phyloP scores from a whole-genome alignment of 2,329 filamentous ascomycete genomes.

The Ophiostoma fasciatum region DNA sequence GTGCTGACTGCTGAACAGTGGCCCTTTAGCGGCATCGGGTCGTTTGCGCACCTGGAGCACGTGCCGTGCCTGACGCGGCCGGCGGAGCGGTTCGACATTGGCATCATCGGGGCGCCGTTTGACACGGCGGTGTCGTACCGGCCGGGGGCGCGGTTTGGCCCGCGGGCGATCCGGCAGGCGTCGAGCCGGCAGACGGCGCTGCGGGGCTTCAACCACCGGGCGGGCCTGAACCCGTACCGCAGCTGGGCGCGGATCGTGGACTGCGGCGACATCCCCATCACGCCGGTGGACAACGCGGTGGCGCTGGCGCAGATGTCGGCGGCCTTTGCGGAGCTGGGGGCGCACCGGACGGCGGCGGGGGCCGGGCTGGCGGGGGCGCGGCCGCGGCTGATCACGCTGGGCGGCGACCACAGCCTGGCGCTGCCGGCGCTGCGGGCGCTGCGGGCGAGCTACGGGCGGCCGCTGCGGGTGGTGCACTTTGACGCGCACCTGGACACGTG shows the following conservation, averaged over 20 bases:
- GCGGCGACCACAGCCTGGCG: conserved; percentile 59
- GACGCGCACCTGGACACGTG: conserved; percentile 72
- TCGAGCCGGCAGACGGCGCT: conserved; percentile 68
- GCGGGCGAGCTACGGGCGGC: conserved; percentile 43
- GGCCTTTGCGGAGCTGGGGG: conserved; percentile 56
- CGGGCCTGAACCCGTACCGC: conserved; percentile 68
- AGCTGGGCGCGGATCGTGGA: conserved; percentile 70
- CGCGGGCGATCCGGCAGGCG: conserved; percentile 72
- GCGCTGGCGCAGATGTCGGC: conserved; percentile 74
- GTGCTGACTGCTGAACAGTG: too few species aligned
- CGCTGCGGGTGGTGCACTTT: conserved; percentile 59
- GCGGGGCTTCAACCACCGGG: conserved; percentile 70
- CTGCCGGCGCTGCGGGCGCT: conserved; percentile 55
- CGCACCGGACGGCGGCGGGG: conserved; percentile 20
- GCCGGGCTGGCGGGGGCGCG: conserved; percentile 19
- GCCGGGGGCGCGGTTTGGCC: conserved; percentile 68
- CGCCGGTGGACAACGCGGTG: conserved; percentile 71
- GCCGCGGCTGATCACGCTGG: conserved; percentile 51
- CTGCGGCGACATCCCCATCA: conserved; percentile 81
- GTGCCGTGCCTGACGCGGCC: conserved; percentile 56
- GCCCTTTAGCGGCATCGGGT: conserved; percentile 59
- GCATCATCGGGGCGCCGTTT: conserved; percentile 57
- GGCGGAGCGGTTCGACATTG: conserved; percentile 51
- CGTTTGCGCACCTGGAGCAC: conserved; percentile 57
- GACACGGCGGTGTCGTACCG: conserved; percentile 60